phyloP scores from a whole-genome alignment of 176 grass and related monocot species.

The Oryza glumipatula region DNA sequence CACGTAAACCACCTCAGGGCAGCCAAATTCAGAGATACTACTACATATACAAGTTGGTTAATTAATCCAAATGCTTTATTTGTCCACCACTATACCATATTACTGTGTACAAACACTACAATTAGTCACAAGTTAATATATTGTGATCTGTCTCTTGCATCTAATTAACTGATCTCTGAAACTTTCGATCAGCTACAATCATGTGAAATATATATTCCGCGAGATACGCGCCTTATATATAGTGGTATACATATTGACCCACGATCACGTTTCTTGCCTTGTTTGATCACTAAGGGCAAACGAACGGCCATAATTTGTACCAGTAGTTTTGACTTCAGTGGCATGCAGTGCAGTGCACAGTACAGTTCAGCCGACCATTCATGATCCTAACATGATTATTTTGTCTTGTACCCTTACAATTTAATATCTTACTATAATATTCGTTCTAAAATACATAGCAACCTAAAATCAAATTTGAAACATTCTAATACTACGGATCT shows the following conservation, averaged over 20 bases:
- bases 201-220: not conserved
- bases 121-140: not conserved
- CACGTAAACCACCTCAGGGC: no score
- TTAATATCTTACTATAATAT: no score
- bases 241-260: not conserved
- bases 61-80: no score
- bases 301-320: not conserved
- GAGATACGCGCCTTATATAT: not conserved
- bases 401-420: no score
- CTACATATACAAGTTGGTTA: no score
- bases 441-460: no score
- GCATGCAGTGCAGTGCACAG: not conserved
- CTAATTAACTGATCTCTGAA: not conserved
- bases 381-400: not conserved
- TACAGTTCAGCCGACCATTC: not conserved
- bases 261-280: conserved; percentile 6
- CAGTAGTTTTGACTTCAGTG: conserved; percentile 17
- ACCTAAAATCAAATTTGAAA: no score
- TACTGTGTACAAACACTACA: not conserved
- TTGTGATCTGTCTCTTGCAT: no score
- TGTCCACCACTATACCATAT: no score
- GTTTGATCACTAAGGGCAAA: not conserved
- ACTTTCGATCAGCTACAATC: not conserved
- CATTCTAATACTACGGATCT: no score
- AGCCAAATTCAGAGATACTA: no score